These are phyloP conservation scores for Botrytis porri DNA, from an alignment of 2,329 filamentous ascomycete species.

Conservation along the genomic window DNA sequence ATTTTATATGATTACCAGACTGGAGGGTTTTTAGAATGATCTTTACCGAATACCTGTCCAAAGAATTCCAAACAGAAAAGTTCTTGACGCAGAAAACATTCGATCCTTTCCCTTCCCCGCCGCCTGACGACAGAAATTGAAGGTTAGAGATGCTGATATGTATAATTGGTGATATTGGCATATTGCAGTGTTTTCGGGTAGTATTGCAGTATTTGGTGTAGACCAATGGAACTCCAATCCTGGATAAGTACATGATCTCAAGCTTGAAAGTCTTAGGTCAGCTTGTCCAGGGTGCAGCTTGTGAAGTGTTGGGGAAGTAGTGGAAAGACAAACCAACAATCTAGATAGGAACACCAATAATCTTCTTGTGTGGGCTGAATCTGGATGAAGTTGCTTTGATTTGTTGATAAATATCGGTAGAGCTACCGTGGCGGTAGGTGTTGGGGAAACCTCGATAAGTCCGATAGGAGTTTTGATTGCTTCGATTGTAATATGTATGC, in stretches of 20 bases:
- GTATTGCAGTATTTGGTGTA: slow-evolving; percentile 7
- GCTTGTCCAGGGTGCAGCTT: neutral
- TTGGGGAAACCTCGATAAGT: neutral
- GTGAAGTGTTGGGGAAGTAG: neutral
- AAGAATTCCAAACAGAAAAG: neutral
- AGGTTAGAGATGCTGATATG: neutral
- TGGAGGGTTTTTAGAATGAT: neutral
- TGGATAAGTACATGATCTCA: slow-evolving; percentile 10
- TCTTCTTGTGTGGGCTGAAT: neutral
- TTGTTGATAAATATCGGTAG: neutral
- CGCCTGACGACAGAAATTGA: slow-evolving; percentile 1
- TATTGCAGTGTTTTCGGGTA: neutral
- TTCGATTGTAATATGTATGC: neutral
- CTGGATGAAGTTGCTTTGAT: slow-evolving; percentile 1
- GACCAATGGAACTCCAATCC: neutral
- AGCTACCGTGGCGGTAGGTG: neutral
- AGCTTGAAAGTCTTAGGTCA: slow-evolving; percentile 4
- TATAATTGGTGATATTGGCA: neutral
- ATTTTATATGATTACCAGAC: neutral
- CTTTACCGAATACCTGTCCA: slow-evolving; percentile 6
- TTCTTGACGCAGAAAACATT: neutral
- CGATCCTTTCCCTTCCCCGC: neutral
- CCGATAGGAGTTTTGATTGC: neutral
- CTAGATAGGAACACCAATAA: neutral
- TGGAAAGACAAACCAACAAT: neutral